These are phyloP conservation scores for Neocatenulostroma microsporum DNA, from an alignment of 2,329 filamentous ascomycete genomes.

Conservation along the genomic window DNA sequence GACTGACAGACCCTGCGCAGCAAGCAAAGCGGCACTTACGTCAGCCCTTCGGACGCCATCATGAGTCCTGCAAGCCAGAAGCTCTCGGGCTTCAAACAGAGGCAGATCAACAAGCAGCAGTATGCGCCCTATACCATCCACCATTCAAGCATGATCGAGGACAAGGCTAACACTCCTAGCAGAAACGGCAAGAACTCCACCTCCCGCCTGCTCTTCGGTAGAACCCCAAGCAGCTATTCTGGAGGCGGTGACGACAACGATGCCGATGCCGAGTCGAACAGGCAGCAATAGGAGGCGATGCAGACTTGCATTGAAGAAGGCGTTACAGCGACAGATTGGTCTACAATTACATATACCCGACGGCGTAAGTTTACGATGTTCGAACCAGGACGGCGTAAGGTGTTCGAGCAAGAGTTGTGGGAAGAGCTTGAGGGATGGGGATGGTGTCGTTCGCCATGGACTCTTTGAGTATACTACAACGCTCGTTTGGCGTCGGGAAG, in stretches of 20 bases:
- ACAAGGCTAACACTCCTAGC: neutral
- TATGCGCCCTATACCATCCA: slow-evolving; percentile 13
- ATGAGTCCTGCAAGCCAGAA: slow-evolving; percentile 82
- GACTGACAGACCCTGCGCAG: neutral
- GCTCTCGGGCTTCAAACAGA: slow-evolving; percentile 70
- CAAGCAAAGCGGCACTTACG: slow-evolving; percentile 48
- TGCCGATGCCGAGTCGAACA: too few species aligned
- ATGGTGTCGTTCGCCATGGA: too few species aligned
- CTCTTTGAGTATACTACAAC: too few species aligned
- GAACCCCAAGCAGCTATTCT: slow-evolving; percentile 8
- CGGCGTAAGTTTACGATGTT: too few species aligned
- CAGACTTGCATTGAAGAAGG: too few species aligned
- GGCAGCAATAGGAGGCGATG: too few species aligned
- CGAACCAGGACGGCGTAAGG: too few species aligned
- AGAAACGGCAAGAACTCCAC: slow-evolving; percentile 10
- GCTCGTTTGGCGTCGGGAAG: too few species aligned
- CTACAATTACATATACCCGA: too few species aligned
- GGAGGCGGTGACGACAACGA: slow-evolving; percentile 6
- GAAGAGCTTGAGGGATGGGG: too few species aligned
- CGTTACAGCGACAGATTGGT: too few species aligned
- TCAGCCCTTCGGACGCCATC: slow-evolving; percentile 82
- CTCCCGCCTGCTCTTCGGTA: slow-evolving; percentile 9
- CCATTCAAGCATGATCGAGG: neutral
- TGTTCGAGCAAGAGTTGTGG: too few species aligned
- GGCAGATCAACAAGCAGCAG: slow-evolving; percentile 62